A percentile compares a stretch with the other conserved stretches of the same genome.
phyloP scores from a whole-genome alignment of 441 rosid genomes.

The Capsella rubella region DNA sequence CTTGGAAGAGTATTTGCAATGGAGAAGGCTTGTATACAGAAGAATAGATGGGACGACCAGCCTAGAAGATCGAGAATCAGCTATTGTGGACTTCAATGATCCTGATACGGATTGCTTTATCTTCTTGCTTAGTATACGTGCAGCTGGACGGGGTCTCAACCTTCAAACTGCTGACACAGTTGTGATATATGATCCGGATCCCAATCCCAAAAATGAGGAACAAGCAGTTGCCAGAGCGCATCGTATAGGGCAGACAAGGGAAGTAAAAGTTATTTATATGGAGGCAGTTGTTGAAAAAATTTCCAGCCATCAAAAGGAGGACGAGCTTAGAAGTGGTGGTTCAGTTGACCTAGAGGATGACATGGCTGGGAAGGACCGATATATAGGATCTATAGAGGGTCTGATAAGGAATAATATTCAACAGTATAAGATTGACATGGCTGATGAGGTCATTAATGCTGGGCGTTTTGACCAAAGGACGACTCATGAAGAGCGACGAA shows the following conservation, averaged over 20 bases:
- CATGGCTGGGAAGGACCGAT: conserved; percentile 98
- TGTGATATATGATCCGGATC: conserved; percentile 98
- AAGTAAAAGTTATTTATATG: conserved; percentile 98
- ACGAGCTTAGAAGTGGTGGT: conserved; percentile 90
- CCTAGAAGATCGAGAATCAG: conserved; percentile 99
- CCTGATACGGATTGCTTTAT: conserved; percentile 91
- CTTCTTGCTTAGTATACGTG: conserved; percentile 98
- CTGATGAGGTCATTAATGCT: conserved; percentile 99
- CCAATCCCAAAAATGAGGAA: conserved; percentile 99
- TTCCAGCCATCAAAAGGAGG: conserved; percentile 95
- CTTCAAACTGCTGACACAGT: conserved; percentile 99
- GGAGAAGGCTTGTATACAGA: conserved; percentile 92
- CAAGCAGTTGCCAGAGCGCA: conserved; percentile 99
- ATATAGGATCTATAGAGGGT: conserved; percentile 98
- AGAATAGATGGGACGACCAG: conserved; percentile 99
- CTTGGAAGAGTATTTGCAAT: conserved; percentile 96
- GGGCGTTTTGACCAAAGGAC: conserved; percentile 99
- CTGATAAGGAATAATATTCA: conserved; percentile 99
- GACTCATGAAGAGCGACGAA: conserved; percentile 98
- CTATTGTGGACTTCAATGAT: conserved; percentile 96
- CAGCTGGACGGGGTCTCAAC: conserved; percentile 99
- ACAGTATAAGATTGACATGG: conserved; percentile 99
- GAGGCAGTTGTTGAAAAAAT: conserved; percentile 98
- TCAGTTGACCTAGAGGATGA: conserved; percentile 92
- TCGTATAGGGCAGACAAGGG: conserved; percentile 98